Percentiles rank a stretch among this genome's conserved stretches.
Conservation (phyloP, 2,329 filamentous ascomycete genomes). For the Fusarium graminum region DNA sequence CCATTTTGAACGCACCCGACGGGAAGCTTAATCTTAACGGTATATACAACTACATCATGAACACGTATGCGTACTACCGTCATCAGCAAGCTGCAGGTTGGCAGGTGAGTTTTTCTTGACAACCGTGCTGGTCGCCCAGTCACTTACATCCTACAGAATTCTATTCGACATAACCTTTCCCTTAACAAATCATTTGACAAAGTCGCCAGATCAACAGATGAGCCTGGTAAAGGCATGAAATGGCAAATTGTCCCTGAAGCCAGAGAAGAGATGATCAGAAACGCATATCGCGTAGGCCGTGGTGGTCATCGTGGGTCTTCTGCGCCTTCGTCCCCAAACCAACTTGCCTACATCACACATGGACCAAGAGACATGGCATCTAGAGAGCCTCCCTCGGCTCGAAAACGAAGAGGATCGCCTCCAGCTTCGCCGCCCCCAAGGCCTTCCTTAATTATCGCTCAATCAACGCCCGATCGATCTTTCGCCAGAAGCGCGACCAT, state of each 20-base stretch:
- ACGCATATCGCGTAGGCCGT: slow-evolving; percentile 71
- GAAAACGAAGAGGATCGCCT: slow-evolving; percentile 69
- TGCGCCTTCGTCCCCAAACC: slow-evolving; percentile 75
- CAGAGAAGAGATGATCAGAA: slow-evolving; percentile 88
- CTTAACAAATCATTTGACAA: slow-evolving; percentile 96
- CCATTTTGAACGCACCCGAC: slow-evolving; percentile 87
- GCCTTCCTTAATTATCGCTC: slow-evolving; percentile 63
- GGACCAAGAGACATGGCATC: slow-evolving; percentile 68
- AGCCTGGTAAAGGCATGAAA: slow-evolving; percentile 99
- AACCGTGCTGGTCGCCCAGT: neutral
- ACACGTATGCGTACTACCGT: slow-evolving; percentile 92
- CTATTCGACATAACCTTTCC: slow-evolving; percentile 95
- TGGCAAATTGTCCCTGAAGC: slow-evolving; percentile 92
- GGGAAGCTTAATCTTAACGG: slow-evolving; percentile 91
- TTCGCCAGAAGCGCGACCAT: slow-evolving; percentile 55
- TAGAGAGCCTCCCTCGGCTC: slow-evolving; percentile 64
- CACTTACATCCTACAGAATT: slow-evolving; percentile 72
- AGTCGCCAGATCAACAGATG: slow-evolving; percentile 89
- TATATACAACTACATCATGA: slow-evolving; percentile 94
- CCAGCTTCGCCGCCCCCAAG: slow-evolving; percentile 68
- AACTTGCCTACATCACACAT: slow-evolving; percentile 71
- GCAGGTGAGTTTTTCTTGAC: slow-evolving; percentile 73
- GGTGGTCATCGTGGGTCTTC: slow-evolving; percentile 76
- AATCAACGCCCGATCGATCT: slow-evolving; percentile 67
- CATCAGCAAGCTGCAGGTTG: slow-evolving; percentile 82